A percentile compares a stretch with the other conserved stretches of the same genome.
phyloP scores from a whole-genome alignment of 179 eudicot genomes.

The Heliamphora pulchella region DNA sequence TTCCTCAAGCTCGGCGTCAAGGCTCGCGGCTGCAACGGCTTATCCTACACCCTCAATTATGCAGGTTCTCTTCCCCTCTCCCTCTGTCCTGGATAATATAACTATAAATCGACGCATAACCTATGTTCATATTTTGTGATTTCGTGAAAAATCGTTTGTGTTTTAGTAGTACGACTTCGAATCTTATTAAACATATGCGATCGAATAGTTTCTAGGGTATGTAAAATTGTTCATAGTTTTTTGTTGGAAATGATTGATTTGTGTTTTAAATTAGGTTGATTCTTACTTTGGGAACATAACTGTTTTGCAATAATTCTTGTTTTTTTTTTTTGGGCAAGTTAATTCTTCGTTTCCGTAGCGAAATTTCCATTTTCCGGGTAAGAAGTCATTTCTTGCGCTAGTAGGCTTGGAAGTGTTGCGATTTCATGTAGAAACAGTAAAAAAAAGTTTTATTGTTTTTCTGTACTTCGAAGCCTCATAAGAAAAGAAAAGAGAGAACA shows the following conservation, averaged over 20 bases:
- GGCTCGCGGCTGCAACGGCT: conserved; percentile 94
- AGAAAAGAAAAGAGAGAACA: not conserved
- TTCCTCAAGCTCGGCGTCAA: conserved; percentile 80
- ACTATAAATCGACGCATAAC: not conserved
- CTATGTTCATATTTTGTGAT: not conserved
- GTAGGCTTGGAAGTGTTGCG: not conserved
- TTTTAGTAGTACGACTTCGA: not conserved
- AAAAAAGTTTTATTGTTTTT: not conserved
- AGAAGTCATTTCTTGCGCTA: not conserved
- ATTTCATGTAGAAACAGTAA: too few species aligned
- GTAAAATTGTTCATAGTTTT: not conserved
- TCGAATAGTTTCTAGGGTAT: not conserved
- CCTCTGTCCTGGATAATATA: not conserved
- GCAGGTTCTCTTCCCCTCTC: conserved; percentile 41
- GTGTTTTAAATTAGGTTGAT: not conserved
- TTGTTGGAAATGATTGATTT: not conserved
- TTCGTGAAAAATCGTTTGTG: not conserved
- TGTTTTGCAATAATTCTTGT: not conserved
- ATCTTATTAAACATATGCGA: not conserved
- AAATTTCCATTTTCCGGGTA: not conserved
- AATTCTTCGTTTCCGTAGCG: not conserved
- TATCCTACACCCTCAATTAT: conserved; percentile 86
- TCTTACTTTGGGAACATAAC: not conserved
- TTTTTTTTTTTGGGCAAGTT: not conserved
- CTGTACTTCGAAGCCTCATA: not conserved